These are phyloP conservation scores for Jacaranda mimosifolia DNA, from an alignment of 257 asterid species.

Conservation along the genomic window DNA sequence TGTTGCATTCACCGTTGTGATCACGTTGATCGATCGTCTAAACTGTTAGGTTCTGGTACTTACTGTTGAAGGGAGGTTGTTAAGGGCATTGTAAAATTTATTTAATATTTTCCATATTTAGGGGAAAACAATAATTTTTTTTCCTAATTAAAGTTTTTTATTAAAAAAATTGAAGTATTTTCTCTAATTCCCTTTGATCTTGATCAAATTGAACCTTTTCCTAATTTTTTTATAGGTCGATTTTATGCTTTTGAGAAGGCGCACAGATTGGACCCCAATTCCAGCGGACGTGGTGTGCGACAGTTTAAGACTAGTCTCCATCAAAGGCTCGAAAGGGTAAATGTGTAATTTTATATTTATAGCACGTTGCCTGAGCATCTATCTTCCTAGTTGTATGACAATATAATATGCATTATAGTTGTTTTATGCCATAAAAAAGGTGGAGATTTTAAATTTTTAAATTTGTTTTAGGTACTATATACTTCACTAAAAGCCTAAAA, in stretches of 20 bases:
- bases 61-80: too few relatives aligned
- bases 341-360: too few relatives aligned
- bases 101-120: not conserved
- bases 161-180: not conserved
- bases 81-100: not conserved
- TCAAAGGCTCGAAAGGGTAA: slow-evolving; percentile 91
- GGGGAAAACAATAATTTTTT: not conserved
- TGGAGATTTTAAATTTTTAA: not conserved
- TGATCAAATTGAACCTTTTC: not conserved
- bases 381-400: too few relatives aligned
- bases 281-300: slow-evolving; percentile 98
- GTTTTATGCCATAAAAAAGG: not conserved
- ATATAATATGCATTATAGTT: not conserved
- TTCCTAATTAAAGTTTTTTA: not conserved
- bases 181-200: not conserved
- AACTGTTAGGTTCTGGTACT: too few relatives aligned
- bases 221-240: slow-evolving; percentile 61
- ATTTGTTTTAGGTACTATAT: too few relatives aligned
- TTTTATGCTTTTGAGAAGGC: slow-evolving; percentile 99
- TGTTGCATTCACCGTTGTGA: not conserved
- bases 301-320: slow-evolving; percentile 95
- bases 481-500: not conserved
- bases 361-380: too few relatives aligned
- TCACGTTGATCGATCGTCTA: not conserved
- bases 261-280: slow-evolving; percentile 84